Base-by-base conservation (phyloP, 2,329 filamentous ascomycete genomes). In the Beauveria australis region DNA sequence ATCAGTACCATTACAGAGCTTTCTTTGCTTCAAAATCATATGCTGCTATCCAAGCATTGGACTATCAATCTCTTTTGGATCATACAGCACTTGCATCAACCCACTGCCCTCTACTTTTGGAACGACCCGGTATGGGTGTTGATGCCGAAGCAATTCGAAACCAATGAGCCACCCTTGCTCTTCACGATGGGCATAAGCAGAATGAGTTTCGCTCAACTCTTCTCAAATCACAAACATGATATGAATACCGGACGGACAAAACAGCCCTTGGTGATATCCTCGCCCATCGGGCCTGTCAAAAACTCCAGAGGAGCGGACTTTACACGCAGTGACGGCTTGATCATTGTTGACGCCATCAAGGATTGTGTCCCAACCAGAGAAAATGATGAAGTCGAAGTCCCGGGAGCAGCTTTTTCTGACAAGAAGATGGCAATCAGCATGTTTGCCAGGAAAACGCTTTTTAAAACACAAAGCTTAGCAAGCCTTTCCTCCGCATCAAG, bases 251-350 rank as follows among this genome's bases (percentile, higher is more conserved):
- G 63, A 37, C 58, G 59, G 22, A 68, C 65, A 58, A 64, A 60
- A 55, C 68, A 66, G 28, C 66, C 68, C 1, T 71, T 68, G 18
- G 54, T 62, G 44, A 76, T 76, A 28, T 76, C 74, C 9, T 67
- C 59, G 19, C 75, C 74, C 1, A 63, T 75, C 43, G 75, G 74
- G 0, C 74, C 74, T 9, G 66, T 76, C 63, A 74, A 70, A 62
- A 74, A 68, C 64, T 74, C 69, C 9, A 69, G 72, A 22, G 73
- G 74, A 6, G 65, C 69, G 5, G 69, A 75, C 53, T 66, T 76
- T 37, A 62, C 67, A 37, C 71, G 74, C 46, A 72, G 73, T 61
- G 68, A 73, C 8, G 68, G 60, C 22, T 66, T 76, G 22, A 68
- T 68, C 53, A 67, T 76, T 41, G 71, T 76, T 14, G 66, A 70